Percentiles rank a stretch among this genome's conserved stretches.
These are phyloP conservation scores for Aspergillus bridgeri DNA, from an alignment of 495 filamentous ascomycete genomes.

Conservation along the genomic window DNA sequence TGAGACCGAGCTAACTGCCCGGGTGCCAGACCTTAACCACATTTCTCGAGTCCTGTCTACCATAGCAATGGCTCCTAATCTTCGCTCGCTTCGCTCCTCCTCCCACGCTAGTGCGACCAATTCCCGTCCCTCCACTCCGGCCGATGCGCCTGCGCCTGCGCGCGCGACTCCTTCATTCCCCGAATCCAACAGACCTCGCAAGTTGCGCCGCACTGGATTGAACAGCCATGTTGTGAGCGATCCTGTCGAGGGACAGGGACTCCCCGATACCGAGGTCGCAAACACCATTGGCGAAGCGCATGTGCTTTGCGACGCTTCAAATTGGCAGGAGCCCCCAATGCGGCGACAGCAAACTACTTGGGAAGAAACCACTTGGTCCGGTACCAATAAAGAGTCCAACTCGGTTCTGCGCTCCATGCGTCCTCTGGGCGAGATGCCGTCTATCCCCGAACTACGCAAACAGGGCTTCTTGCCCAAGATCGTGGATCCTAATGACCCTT, in stretches of 20 bases:
- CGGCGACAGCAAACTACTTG: slow-evolving; percentile 64
- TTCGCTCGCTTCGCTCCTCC: slow-evolving; percentile 32
- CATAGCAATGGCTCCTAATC: slow-evolving; percentile 30
- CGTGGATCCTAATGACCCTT: not conserved
- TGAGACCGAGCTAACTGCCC: slow-evolving; percentile 13
- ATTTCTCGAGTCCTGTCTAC: slow-evolving; percentile 19
- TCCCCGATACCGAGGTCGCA: not conserved
- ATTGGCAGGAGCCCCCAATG: slow-evolving; percentile 70
- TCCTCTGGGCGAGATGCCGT: slow-evolving; percentile 26
- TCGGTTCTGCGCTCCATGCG: slow-evolving; percentile 30
- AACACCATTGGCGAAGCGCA: slow-evolving; percentile 12
- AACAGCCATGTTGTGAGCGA: slow-evolving; percentile 23
- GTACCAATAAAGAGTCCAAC: slow-evolving; percentile 24
- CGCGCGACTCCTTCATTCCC: slow-evolving; percentile 18
- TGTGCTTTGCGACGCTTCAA: slow-evolving; percentile 29
- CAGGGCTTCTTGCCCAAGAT: slow-evolving; percentile 20
- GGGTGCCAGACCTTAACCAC: slow-evolving; percentile 14
- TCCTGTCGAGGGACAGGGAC: slow-evolving; percentile 12
- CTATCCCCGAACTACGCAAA: slow-evolving; percentile 28
- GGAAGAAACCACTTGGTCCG: slow-evolving; percentile 53
- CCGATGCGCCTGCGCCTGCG: slow-evolving; percentile 10
- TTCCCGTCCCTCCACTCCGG: slow-evolving; percentile 29
- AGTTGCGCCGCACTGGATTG: slow-evolving; percentile 27
- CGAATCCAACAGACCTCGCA: slow-evolving; percentile 25
- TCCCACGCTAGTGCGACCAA: slow-evolving; percentile 27